A percentile compares a stretch with the other conserved stretches of the same genome.
Evolutionary conservation across 768 basidiomycete species (phyloP).

Genomic region (Amanita subjunquillea): DNA sequence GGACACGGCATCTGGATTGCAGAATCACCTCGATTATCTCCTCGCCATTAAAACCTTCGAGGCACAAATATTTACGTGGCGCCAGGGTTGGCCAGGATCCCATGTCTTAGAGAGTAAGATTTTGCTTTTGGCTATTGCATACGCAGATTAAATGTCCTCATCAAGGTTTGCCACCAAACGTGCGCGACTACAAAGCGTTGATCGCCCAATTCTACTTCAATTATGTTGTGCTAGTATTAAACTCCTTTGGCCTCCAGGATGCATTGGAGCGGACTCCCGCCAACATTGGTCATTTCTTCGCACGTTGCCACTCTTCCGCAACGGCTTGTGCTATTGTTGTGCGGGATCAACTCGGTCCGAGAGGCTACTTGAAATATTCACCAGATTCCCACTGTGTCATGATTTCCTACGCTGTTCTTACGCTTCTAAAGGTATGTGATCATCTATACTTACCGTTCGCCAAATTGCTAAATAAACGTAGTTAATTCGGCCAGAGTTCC

Average conservation of each 20-base stretch:
- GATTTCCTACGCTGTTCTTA: slow-evolving; percentile 87
- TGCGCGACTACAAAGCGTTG: slow-evolving; percentile 34
- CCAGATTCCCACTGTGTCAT: slow-evolving; percentile 91
- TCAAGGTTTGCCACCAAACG: slow-evolving; percentile 16
- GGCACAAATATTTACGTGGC: slow-evolving; percentile 55
- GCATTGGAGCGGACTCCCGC: slow-evolving; percentile 72
- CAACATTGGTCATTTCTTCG: slow-evolving; percentile 82
- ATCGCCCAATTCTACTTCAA: slow-evolving; percentile 71
- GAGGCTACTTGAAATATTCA: slow-evolving; percentile 73
- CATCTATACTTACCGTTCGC: neutral
- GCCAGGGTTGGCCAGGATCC: slow-evolving; percentile 41
- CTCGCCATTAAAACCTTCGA: slow-evolving; percentile 79
- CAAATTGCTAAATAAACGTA: slow-evolving; percentile 18
- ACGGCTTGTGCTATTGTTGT: slow-evolving; percentile 62
- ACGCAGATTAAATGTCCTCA: neutral
- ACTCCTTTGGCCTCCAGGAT: slow-evolving; percentile 95
- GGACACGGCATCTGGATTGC: slow-evolving; percentile 70
- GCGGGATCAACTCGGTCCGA: slow-evolving; percentile 69
- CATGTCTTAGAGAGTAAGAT: slow-evolving; percentile 21
- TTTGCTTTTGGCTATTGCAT: slow-evolving; percentile 1
- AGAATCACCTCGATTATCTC: slow-evolving; percentile 77
- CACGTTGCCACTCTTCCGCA: slow-evolving; percentile 65
- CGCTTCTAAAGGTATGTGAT: slow-evolving; percentile 71
- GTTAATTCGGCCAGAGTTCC: slow-evolving; percentile 81
- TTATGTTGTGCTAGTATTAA: slow-evolving; percentile 81